Conservation (phyloP, 495 filamentous ascomycete genomes). For the Aspergillus sclerotioniger region DNA sequence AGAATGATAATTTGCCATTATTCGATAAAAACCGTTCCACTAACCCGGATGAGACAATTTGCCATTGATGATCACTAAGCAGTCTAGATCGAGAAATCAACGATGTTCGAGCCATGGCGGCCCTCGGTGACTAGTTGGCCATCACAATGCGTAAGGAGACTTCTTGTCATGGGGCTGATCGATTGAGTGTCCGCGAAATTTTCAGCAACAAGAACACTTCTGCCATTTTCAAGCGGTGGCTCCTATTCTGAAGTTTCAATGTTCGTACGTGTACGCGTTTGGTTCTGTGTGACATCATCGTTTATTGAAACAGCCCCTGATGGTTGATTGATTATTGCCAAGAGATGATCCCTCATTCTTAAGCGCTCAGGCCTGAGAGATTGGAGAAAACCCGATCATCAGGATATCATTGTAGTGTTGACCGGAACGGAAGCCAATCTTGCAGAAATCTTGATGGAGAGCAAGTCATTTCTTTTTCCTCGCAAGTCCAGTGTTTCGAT, state of each 20-base stretch:
- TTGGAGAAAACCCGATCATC: background rate
- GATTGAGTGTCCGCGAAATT: constrained; percentile 1
- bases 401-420: background rate
- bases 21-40: constrained; percentile 17
- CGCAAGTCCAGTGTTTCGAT: background rate
- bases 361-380: background rate
- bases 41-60: constrained; percentile 20
- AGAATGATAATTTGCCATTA: no score
- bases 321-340: background rate
- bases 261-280: constrained; percentile 9
- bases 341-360: background rate
- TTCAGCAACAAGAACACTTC: background rate
- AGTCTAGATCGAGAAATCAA: background rate
- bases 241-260: background rate
- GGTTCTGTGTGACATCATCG: constrained; percentile 11
- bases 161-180: background rate
- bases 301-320: background rate
- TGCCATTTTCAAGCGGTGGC: constrained; percentile 1
- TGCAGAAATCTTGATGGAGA: background rate
- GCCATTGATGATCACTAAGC: constrained; percentile 10
- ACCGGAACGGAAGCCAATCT: background rate
- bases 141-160: background rate
- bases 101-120: background rate
- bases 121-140: background rate
- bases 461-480: background rate